These are phyloP conservation scores for Zalerion maritima DNA, from an alignment of 495 filamentous ascomycete species.

Conservation along the genomic window DNA sequence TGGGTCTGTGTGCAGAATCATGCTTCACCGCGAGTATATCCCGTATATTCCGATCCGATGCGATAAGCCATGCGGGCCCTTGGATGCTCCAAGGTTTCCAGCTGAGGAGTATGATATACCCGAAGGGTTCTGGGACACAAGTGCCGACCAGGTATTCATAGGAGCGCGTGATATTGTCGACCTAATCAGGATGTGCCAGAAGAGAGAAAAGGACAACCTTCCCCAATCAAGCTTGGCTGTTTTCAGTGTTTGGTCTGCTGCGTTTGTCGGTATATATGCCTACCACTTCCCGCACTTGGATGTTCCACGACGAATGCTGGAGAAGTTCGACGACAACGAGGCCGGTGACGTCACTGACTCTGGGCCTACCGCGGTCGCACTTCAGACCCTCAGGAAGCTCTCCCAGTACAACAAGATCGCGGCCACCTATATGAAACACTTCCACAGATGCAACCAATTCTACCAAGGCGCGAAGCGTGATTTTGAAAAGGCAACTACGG, in stretches of 20 bases:
- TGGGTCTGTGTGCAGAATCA: conserved; percentile 60
- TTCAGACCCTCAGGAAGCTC: conserved; percentile 40
- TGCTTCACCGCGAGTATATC: conserved; percentile 68
- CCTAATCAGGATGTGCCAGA: conserved; percentile 55
- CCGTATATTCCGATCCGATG: conserved; percentile 68
- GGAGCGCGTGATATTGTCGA: conserved; percentile 63
- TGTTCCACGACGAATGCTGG: conserved; percentile 42
- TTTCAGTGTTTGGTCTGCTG: conserved; percentile 72
- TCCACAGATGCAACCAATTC: conserved; percentile 53
- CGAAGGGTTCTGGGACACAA: conserved; percentile 56
- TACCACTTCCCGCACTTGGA: conserved; percentile 72
- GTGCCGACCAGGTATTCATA: conserved; percentile 58
- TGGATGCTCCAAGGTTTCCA: conserved; percentile 55
- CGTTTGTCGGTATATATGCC: conserved; percentile 56
- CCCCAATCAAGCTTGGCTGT: conserved; percentile 70
- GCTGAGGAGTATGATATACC: conserved; percentile 36
- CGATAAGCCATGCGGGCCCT: conserved; percentile 50
- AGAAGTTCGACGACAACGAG: conserved; percentile 13
- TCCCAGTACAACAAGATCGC: conserved; percentile 54
- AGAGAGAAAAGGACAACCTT: conserved; percentile 44
- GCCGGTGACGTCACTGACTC: conserved; percentile 13
- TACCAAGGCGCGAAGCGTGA: conserved; percentile 50
- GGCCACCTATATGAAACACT: conserved; percentile 51
- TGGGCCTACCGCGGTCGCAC: conserved; percentile 24
- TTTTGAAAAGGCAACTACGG: conserved; percentile 21